A percentile compares a stretch with the other conserved stretches of the same genome.
Conservation (phyloP, 257 asterid genomes). For the Forsythia suspensa region DNA sequence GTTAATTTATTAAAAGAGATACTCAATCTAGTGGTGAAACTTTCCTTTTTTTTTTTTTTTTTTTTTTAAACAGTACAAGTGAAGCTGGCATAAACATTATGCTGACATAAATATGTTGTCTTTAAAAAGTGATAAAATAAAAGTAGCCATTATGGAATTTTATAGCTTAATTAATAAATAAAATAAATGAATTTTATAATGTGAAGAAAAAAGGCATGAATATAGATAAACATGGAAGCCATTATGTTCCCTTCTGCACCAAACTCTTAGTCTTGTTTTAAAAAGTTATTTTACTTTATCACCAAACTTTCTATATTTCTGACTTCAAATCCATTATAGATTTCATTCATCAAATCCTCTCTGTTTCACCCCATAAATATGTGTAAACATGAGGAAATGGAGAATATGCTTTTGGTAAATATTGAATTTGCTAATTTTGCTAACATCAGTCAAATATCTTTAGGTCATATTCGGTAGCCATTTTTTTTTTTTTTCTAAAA, state of each 20-base stretch:
- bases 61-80: too few species aligned
- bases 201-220: constrained; percentile 13
- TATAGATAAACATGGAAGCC: constrained; percentile 33
- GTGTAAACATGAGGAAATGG: not conserved
- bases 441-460: too few species aligned
- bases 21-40: too few species aligned
- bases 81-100: not conserved
- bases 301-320: constrained; percentile 19
- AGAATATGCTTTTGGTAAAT: not conserved
- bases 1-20: too few species aligned
- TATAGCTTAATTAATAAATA: not conserved
- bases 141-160: not conserved
- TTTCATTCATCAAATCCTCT: not conserved
- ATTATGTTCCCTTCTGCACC: constrained; percentile 42
- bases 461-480: too few species aligned
- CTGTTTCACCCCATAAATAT: not conserved
- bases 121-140: not conserved
- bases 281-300: constrained; percentile 22
- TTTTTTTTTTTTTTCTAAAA: too few species aligned
- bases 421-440: too few species aligned
- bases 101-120: constrained; percentile 40
- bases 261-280: constrained; percentile 29
- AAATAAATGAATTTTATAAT: not conserved
- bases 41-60: too few species aligned
- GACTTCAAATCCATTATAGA: constrained; percentile 12